A percentile compares a stretch with the other conserved stretches of the same genome.
Conservation (phyloP, 2,329 filamentous ascomycete genomes). For the Alternaria novae-zelandiae region DNA sequence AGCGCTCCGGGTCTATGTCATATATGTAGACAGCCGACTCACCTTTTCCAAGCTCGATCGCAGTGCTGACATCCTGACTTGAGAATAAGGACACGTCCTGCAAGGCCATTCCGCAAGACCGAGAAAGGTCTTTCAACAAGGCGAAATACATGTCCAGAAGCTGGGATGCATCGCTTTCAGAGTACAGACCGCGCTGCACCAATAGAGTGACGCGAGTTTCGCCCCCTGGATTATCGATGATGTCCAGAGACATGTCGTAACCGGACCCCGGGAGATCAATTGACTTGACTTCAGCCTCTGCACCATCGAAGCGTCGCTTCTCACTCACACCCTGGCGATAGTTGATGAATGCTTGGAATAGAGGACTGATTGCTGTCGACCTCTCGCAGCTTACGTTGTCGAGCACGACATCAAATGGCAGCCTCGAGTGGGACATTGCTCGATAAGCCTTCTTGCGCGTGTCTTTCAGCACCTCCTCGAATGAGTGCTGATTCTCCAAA, state of each 20-base stretch:
- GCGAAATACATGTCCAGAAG: slow-evolving; percentile 28
- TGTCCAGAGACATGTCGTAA: slow-evolving; percentile 23
- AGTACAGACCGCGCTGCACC: slow-evolving; percentile 45
- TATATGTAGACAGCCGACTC: not conserved
- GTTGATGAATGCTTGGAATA: slow-evolving; percentile 60
- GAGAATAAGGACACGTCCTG: slow-evolving; percentile 13
- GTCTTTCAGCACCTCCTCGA: slow-evolving; percentile 38
- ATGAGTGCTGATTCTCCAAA: slow-evolving; percentile 19
- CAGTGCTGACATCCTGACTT: slow-evolving; percentile 3
- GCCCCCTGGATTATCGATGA: slow-evolving; percentile 13
- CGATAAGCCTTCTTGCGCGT: slow-evolving; percentile 34
- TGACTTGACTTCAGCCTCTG: not conserved
- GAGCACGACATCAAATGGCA: slow-evolving; percentile 60
- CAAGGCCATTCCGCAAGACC: not conserved
- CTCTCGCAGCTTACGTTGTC: slow-evolving; percentile 52
- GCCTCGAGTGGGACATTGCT: slow-evolving; percentile 51
- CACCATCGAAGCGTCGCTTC: slow-evolving; percentile 45
- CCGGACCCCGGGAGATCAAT: slow-evolving; percentile 16
- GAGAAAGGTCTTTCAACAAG: slow-evolving; percentile 23
- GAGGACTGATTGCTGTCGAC: slow-evolving; percentile 49
- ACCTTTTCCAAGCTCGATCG: slow-evolving; percentile 9
- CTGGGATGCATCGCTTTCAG: slow-evolving; percentile 26
- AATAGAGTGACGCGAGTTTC: not conserved
- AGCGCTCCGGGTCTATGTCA: not conserved
- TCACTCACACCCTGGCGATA: slow-evolving; percentile 50